Conservation (phyloP, 1,139 yeast genomes). For the Yueomyces sp. region DNA sequence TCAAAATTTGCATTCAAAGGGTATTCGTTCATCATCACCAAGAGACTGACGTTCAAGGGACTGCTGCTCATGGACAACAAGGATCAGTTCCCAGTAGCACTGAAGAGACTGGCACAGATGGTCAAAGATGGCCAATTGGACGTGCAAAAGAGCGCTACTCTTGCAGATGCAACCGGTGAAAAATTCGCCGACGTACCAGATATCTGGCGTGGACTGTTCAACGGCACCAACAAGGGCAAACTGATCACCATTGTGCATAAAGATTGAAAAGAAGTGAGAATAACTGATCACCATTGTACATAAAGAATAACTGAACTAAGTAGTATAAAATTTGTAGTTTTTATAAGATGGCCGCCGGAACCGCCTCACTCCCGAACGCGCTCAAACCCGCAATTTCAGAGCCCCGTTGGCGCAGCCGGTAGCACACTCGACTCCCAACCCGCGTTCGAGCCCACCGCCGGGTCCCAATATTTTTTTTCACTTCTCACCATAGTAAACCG, state of each 20-base stretch:
- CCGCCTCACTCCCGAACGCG: too few species aligned
- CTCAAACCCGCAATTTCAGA: background rate
- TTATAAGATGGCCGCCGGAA: too few species aligned
- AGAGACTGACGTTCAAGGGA: conserved; percentile 38
- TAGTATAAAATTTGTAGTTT: too few species aligned
- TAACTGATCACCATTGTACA: too few species aligned
- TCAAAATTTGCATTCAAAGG: conserved; percentile 26
- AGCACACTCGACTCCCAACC: conserved; percentile 36
- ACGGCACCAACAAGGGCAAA: conserved; percentile 26
- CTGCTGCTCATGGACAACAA: conserved; percentile 31
- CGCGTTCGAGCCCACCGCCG: conserved; percentile 36
- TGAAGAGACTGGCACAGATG: conserved; percentile 25
- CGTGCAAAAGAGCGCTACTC: conserved; percentile 23
- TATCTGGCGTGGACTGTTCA: conserved; percentile 34
- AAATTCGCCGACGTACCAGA: conserved; percentile 31
- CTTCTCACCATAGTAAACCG: too few species aligned
- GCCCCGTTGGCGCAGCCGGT: conserved; percentile 38
- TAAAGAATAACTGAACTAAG: too few species aligned
- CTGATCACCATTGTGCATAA: conserved; percentile 18
- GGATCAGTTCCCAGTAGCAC: conserved; percentile 28
- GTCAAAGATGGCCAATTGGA: conserved; percentile 33
- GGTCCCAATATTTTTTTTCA: conserved; percentile 8
- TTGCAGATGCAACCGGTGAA: conserved; percentile 28
- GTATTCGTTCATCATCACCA: conserved; percentile 34
- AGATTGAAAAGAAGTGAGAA: background rate